Percentiles rank a stretch among this genome's conserved stretches.
phyloP scores from a whole-genome alignment of 2,329 filamentous ascomycete species.

The Emergomyces pasteurianus region DNA sequence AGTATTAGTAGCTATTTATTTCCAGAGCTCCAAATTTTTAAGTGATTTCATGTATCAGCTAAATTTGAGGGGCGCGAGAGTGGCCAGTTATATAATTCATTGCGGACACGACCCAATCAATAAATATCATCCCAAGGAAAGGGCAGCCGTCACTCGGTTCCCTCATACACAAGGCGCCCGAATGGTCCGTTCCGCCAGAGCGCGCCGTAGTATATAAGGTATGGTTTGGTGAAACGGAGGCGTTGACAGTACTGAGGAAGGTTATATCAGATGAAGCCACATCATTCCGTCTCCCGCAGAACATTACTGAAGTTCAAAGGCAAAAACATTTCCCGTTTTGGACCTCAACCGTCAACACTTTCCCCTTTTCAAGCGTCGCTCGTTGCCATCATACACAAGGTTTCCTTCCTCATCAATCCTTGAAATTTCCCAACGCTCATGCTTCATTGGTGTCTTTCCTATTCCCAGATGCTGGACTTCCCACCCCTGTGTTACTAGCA shows the following conservation, averaged over 20 bases:
- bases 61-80: not conserved
- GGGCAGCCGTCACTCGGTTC: no score
- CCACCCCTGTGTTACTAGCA: conserved; percentile 4
- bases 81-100: no score
- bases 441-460: conserved; percentile 3
- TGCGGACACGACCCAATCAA: no score
- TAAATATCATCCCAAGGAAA: no score
- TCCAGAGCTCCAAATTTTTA: no score
- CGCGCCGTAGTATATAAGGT: no score
- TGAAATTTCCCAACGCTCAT: conserved; percentile 6
- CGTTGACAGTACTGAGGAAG: not conserved
- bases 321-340: not conserved
- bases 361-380: not conserved
- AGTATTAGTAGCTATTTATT: no score
- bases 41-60: no score
- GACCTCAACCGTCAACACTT: not conserved
- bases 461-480: conserved; percentile 5
- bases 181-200: no score
- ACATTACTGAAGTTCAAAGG: not conserved
- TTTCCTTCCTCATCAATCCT: conserved; percentile 2
- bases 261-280: not conserved
- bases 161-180: no score
- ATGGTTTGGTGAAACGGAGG: not conserved
- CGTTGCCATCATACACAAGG: conserved; percentile 4
- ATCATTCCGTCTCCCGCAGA: not conserved